Percentiles rank a stretch among this genome's conserved stretches.
These are phyloP conservation scores for Polyporus tsugae DNA, from an alignment of 1,284 basidiomycete species.

Conservation along the genomic window DNA sequence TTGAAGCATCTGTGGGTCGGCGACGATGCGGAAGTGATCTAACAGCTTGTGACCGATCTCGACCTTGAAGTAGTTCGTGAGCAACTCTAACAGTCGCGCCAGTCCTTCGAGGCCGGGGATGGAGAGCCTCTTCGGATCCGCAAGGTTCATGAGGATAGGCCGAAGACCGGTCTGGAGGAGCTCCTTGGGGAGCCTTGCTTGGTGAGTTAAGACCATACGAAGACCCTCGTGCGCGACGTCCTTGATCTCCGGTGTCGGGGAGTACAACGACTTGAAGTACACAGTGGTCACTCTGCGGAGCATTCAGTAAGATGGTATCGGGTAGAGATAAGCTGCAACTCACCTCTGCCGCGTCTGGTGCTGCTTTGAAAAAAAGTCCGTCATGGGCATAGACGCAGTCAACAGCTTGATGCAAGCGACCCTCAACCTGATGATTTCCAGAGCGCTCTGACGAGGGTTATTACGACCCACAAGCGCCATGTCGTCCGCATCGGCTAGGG, in stretches of 20 bases:
- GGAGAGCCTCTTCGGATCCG: conserved; percentile 94
- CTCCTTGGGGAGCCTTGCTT: conserved; percentile 95
- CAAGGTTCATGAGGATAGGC: conserved; percentile 98
- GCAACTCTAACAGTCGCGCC: conserved; percentile 92
- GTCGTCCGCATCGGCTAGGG: conserved; percentile 96
- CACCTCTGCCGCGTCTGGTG: conserved; percentile 87
- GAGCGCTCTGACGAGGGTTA: conserved; percentile 80
- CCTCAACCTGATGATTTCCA: conserved; percentile 92
- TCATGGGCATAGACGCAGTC: conserved; percentile 93
- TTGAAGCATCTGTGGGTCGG: conserved; percentile 86
- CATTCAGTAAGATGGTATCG: background rate
- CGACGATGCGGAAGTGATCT: conserved; percentile 93
- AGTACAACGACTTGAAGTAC: conserved; percentile 99
- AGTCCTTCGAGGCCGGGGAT: conserved; percentile 96
- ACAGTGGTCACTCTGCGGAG: conserved; percentile 84
- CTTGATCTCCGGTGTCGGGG: conserved; percentile 92
- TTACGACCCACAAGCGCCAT: conserved; percentile 79
- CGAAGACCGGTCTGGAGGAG: conserved; percentile 94
- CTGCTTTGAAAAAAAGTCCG: conserved; percentile 90
- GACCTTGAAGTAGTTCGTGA: conserved; percentile 99
- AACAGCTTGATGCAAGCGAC: conserved; percentile 95
- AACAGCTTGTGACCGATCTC: conserved; percentile 98
- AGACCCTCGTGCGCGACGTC: conserved; percentile 96
- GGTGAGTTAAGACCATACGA: conserved; percentile 88
- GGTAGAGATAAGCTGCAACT: conserved; percentile 23